phyloP scores from a whole-genome alignment of 768 basidiomycete species.

The Naganishia onofrii region DNA sequence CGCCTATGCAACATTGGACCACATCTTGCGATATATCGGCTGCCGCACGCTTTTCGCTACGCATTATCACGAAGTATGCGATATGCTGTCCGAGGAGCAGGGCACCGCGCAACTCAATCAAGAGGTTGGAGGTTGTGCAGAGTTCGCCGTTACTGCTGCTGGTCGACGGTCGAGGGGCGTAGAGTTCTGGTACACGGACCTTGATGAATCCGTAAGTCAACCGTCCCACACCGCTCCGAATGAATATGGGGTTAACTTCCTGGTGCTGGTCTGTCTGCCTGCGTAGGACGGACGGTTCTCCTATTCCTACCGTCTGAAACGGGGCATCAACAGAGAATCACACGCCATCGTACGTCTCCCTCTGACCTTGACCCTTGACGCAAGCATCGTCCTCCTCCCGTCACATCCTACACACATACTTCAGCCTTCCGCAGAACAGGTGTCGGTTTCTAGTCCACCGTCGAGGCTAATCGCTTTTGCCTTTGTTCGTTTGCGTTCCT shows the following conservation, averaged over 20 bases:
- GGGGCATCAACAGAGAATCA: constrained; percentile 84
- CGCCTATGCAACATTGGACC: constrained; percentile 83
- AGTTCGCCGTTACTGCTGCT: constrained; percentile 39
- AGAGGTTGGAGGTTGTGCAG: constrained; percentile 34
- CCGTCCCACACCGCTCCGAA: neutral
- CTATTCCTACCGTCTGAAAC: constrained; percentile 74
- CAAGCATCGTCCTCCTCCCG: neutral
- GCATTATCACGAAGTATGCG: constrained; percentile 92
- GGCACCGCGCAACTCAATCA: constrained; percentile 52
- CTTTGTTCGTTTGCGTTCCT: neutral
- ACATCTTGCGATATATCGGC: constrained; percentile 67
- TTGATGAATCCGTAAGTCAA: constrained; percentile 71
- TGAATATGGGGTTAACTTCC: neutral
- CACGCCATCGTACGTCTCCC: constrained; percentile 59
- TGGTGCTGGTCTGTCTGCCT: neutral
- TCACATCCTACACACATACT: neutral
- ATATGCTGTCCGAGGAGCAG: constrained; percentile 62
- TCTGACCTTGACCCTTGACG: neutral
- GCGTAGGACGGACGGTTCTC: constrained; percentile 70
- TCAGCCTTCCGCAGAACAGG: neutral
- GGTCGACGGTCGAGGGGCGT: constrained; percentile 58
- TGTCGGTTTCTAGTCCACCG: too few relatives aligned
- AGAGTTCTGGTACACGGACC: constrained; percentile 83
- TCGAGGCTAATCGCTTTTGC: neutral
- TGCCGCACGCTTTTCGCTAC: constrained; percentile 93